Percentiles rank a stretch among this genome's conserved stretches.
Conservation (phyloP, 805 yeast genomes). For the Metschnikowia picachoensis region DNA sequence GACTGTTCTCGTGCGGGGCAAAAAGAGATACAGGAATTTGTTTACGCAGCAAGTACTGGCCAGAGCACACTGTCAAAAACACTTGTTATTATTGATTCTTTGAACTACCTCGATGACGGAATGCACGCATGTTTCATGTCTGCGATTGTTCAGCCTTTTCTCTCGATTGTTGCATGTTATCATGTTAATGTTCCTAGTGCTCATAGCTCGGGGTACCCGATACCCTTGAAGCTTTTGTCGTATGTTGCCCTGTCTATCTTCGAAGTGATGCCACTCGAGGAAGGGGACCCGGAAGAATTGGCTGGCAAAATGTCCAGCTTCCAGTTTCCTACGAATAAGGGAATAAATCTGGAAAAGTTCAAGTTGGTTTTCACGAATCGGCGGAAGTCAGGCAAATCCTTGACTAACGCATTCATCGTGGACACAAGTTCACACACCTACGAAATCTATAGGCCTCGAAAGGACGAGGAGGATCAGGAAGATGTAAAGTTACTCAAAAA, state of each 20-base stretch:
- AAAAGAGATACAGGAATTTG: slow-evolving; percentile 18
- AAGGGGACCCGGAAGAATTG: slow-evolving; percentile 40
- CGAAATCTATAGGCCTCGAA: slow-evolving; percentile 23
- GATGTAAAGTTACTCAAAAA: slow-evolving; percentile 58
- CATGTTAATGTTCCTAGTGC: slow-evolving; percentile 38
- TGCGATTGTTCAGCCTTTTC: slow-evolving; percentile 34
- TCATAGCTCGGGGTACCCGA: slow-evolving; percentile 50
- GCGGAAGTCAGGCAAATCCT: slow-evolving; percentile 81
- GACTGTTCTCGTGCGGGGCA: slow-evolving; percentile 34
- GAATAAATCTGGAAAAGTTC: slow-evolving; percentile 46
- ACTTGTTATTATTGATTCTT: slow-evolving; percentile 62
- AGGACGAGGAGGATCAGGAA: slow-evolving; percentile 28
- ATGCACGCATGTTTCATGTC: slow-evolving; percentile 50
- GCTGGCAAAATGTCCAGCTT: slow-evolving; percentile 37
- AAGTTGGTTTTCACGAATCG: slow-evolving; percentile 56
- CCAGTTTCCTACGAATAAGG: slow-evolving; percentile 42
- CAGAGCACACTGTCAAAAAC: slow-evolving; percentile 23
- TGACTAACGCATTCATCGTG: slow-evolving; percentile 50
- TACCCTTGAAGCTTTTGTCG: slow-evolving; percentile 46
- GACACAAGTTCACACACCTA: slow-evolving; percentile 46
- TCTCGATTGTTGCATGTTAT: slow-evolving; percentile 32
- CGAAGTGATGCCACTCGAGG: slow-evolving; percentile 48
- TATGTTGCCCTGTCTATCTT: slow-evolving; percentile 76
- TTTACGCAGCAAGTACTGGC: slow-evolving; percentile 18
- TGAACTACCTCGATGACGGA: slow-evolving; percentile 52